Conservation (phyloP, 2,329 filamentous ascomycete genomes). For the Fusarium torreyae region DNA sequence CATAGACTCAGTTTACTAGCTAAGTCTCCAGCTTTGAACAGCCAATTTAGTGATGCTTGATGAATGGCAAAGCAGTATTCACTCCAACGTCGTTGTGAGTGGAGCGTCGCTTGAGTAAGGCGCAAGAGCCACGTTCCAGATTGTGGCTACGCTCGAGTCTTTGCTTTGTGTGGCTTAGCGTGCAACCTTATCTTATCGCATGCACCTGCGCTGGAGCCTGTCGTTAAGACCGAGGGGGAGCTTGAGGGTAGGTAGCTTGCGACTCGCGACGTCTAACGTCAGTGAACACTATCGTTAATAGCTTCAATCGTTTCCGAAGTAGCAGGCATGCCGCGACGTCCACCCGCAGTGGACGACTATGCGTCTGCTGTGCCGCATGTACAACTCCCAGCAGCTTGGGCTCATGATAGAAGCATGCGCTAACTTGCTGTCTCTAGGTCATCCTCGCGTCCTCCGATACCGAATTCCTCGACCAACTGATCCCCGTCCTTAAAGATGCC, state of each 20-base stretch:
- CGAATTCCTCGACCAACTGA: constrained; percentile 96
- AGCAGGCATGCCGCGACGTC: constrained; percentile 61
- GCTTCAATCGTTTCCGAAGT: constrained; percentile 19
- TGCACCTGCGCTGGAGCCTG: constrained; percentile 7
- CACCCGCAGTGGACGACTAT: constrained; percentile 64
- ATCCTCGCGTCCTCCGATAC: constrained; percentile 91
- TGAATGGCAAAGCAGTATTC: no score
- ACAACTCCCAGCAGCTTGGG: constrained; percentile 34
- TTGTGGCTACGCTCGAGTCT: no score
- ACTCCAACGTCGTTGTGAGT: constrained; percentile 11
- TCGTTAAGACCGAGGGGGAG: constrained; percentile 12
- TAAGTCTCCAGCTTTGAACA: no score
- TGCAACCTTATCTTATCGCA: constrained; percentile 8
- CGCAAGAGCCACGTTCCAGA: neutral
- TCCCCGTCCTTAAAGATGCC: constrained; percentile 93
- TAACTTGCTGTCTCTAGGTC: constrained; percentile 70
- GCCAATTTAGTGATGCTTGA: no score
- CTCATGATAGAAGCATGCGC: constrained; percentile 13
- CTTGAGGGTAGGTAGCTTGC: constrained; percentile 31
- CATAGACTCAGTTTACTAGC: no score
- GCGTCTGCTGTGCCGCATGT: constrained; percentile 64
- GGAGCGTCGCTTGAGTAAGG: constrained; percentile 7
- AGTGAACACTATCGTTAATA: constrained; percentile 29
- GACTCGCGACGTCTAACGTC: constrained; percentile 38
- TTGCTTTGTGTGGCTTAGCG: neutral